Evolutionary conservation across 495 filamentous ascomycete species (phyloP).

Genomic region (Usnea hakonensis): DNA sequence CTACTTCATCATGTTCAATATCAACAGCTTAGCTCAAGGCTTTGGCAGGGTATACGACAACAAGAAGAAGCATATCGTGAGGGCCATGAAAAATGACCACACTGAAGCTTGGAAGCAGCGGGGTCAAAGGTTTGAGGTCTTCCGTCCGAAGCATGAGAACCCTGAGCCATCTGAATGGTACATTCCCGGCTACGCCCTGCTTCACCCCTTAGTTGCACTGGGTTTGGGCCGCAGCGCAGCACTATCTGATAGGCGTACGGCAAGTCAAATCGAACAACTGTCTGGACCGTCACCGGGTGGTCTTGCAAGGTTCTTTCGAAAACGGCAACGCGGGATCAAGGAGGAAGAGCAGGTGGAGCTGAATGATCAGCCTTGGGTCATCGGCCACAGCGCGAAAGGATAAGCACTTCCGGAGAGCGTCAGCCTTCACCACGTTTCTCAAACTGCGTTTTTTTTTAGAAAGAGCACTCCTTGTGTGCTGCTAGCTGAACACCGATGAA

Average conservation of each 20-base stretch:
- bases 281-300: neutral
- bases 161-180: slow-evolving; percentile 27
- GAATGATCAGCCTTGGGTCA: slow-evolving; percentile 15
- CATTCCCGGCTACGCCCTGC: slow-evolving; percentile 21
- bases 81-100: slow-evolving; percentile 23
- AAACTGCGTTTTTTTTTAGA: neutral
- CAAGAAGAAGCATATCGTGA: slow-evolving; percentile 21
- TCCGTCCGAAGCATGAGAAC: slow-evolving; percentile 25
- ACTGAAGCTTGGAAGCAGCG: slow-evolving; percentile 20
- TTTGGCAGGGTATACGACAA: slow-evolving; percentile 20
- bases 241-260: neutral
- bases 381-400: neutral
- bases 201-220: slow-evolving; percentile 17
- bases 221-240: neutral
- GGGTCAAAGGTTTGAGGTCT: slow-evolving; percentile 24
- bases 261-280: neutral
- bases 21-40: slow-evolving; percentile 23
- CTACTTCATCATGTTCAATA: slow-evolving; percentile 24
- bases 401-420: neutral
- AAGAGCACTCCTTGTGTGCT: neutral
- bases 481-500: neutral
- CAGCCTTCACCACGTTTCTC: neutral
- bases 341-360: slow-evolving; percentile 1
- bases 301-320: slow-evolving; percentile 4
- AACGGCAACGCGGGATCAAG: neutral